Conservation (phyloP, 768 basidiomycete species). For the Pleurotus salmoneostramineus region DNA sequence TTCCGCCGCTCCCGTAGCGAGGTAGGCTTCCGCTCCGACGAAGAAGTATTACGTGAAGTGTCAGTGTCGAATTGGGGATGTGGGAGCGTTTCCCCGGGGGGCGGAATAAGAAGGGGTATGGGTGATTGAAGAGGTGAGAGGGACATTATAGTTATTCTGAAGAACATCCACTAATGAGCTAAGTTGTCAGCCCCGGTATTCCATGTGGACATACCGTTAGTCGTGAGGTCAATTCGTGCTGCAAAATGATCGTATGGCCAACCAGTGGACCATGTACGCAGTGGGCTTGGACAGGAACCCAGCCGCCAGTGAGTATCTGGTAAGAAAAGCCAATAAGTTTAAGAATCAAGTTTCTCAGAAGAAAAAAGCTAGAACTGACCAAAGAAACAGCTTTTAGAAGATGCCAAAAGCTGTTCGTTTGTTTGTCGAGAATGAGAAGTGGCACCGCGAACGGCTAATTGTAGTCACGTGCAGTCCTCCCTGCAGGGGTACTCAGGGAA, state of each 20-base stretch:
- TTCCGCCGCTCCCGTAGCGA: slow-evolving; percentile 1
- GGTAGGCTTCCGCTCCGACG: neutral
- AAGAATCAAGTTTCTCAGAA: neutral
- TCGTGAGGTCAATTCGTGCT: neutral
- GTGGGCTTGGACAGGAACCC: neutral
- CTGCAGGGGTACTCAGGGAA: neutral
- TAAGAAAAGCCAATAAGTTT: neutral
- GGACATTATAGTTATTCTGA: neutral
- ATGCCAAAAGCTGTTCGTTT: neutral
- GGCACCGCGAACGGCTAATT: neutral
- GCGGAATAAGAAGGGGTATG: slow-evolving; percentile 3
- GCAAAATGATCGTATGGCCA: neutral
- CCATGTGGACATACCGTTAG: neutral
- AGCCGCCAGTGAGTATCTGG: neutral
- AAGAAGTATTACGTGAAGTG: slow-evolving; percentile 2
- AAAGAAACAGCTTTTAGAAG: neutral
- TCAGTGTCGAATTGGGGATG: neutral
- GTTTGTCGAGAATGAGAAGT: neutral
- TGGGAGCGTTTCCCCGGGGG: slow-evolving; percentile 1
- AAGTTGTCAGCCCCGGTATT: no score
- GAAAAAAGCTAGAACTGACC: neutral
- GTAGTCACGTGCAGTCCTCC: neutral
- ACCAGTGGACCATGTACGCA: slow-evolving; percentile 2
- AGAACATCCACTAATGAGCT: neutral
- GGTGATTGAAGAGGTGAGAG: slow-evolving; percentile 5